Conservation (phyloP, 768 basidiomycete species). For the Clavaria fumosa region DNA sequence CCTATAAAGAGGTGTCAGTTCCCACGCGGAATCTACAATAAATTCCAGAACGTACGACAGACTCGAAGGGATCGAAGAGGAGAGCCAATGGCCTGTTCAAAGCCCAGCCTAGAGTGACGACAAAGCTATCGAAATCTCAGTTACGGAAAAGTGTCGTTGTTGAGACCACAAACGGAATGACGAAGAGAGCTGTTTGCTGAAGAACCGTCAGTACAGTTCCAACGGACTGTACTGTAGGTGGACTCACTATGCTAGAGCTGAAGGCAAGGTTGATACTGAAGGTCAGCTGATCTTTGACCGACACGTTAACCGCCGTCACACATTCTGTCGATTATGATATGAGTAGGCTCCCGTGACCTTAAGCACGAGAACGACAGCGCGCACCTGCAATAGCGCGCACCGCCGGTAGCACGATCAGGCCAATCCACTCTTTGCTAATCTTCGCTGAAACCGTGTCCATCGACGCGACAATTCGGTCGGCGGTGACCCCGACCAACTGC, state of each 20-base stretch:
- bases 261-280: conserved; percentile 84
- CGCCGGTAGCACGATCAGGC: conserved; percentile 73
- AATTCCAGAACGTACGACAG: conserved; percentile 37
- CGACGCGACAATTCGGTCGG: conserved; percentile 65
- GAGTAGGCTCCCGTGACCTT: neutral
- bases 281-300: conserved; percentile 79
- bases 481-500: conserved; percentile 46
- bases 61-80: conserved; percentile 80
- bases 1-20: conserved; percentile 22
- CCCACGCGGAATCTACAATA: no score
- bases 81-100: conserved; percentile 66
- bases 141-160: neutral
- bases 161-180: conserved; percentile 24
- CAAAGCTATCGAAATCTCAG: conserved; percentile 29
- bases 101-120: conserved; percentile 69
- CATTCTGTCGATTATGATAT: conserved; percentile 38
- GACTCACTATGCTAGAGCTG: conserved; percentile 62
- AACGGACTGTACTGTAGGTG: neutral
- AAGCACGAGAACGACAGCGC: conserved; percentile 9
- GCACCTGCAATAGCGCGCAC: conserved; percentile 75
- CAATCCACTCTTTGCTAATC: conserved; percentile 74
- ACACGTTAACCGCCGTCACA: conserved; percentile 81
- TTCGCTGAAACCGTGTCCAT: conserved; percentile 41
- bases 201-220: conserved; percentile 4
- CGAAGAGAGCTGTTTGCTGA: conserved; percentile 48